phyloP scores from a whole-genome alignment of 768 basidiomycete genomes.

The Pisolithus orientalis region DNA sequence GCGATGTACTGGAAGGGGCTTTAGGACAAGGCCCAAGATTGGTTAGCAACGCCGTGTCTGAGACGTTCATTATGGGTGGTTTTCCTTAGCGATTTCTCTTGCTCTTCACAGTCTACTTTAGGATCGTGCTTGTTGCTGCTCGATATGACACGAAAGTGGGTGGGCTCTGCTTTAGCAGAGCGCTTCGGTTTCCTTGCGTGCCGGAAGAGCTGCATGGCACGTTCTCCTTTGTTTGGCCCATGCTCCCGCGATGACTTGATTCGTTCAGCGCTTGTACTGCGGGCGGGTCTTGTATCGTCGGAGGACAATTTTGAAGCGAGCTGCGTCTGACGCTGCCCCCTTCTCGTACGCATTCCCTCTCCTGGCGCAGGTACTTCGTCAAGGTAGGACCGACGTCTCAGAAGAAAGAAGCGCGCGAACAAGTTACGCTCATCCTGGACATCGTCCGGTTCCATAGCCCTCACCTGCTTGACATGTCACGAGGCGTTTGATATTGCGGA shows the following conservation, averaged over 20 bases:
- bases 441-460: conserved; percentile 29
- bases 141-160: conserved; percentile 58
- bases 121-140: conserved; percentile 65
- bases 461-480: neutral
- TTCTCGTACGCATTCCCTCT: conserved; percentile 80
- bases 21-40: conserved; percentile 54
- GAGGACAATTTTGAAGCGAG: conserved; percentile 72
- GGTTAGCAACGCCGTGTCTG: conserved; percentile 57
- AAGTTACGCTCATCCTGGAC: conserved; percentile 60
- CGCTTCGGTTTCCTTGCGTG: conserved; percentile 55
- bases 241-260: neutral
- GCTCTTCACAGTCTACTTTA: conserved; percentile 21
- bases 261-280: conserved; percentile 61
- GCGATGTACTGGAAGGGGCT: conserved; percentile 60
- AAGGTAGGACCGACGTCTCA: conserved; percentile 57
- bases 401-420: conserved; percentile 64
- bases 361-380: conserved; percentile 56
- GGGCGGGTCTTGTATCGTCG: conserved; percentile 75
- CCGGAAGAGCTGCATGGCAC: conserved; percentile 57
- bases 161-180: conserved; percentile 83
- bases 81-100: neutral
- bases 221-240: neutral
- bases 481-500: neutral
- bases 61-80: conserved; percentile 68
- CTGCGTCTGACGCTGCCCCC: conserved; percentile 78